Base-by-base conservation (phyloP, 805 yeast species). In the Suhomyces xylopsoci region DNA sequence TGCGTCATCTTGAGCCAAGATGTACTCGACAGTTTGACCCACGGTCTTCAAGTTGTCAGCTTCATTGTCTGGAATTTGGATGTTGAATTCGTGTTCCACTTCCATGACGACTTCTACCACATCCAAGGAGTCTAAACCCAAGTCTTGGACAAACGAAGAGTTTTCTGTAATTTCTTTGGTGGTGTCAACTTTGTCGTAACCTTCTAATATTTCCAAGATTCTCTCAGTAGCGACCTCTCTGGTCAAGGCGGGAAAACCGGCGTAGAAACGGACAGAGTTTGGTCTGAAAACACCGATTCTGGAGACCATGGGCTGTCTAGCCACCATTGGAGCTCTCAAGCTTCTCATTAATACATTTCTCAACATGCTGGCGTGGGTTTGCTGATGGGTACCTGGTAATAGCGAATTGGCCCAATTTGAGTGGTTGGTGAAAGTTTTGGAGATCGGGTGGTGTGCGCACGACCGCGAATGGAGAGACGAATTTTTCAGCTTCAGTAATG, bases 201-300 rank as follows among this genome's bases (percentile, higher is more conserved):
- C 83, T 67, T 84, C 88, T 57, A 85, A 74, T 61, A 85, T 70
- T 62, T 84, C 88, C 51, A 83, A 63, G 51, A 85, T 74, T 73
- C 90, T 79, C 61, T 82, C 86, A 50, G 73, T 74, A 51, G 86
- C 82, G 38, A 80, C 66, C n/a, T 84, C 88, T 66, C 79, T 81
- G 44, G 87, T 81, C 60, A 85, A 74, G 28, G 79, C 77, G 26
- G 88, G 86, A 55, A 81, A 82, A 48, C 77, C 79, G 34, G 88
- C 82, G 67, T 84, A 84, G 46, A 60, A 63, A 55, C 74, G 67
- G 44, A 65, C 61, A 14, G 49, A 38, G 36, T 54, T 50, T 19
- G 53, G 54, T 49, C 53, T 48, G 22, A 20, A 20, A 22, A 34
- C 32, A 15, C 32, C 42, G 19, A 41, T 22, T 15, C 49, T 28